A percentile compares a stretch with the other conserved stretches of the same genome.
Evolutionary conservation across 768 basidiomycete genomes (phyloP).

Genomic region (Leccinum uliginosum): DNA sequence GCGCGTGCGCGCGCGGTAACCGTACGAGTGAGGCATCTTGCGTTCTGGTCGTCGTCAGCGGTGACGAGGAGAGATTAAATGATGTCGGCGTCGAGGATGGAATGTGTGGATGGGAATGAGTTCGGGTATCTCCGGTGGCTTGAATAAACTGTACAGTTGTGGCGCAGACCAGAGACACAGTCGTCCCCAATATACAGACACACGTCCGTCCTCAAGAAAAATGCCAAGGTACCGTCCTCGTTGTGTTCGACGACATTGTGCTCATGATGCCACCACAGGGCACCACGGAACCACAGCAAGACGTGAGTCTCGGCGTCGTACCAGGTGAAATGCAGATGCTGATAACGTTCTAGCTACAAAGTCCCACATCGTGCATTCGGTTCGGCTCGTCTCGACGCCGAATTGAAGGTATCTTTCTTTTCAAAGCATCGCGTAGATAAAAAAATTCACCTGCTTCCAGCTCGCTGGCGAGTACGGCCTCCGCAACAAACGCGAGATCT

Average conservation of each 20-base stretch:
- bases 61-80: conserved; percentile 28
- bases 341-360: conserved; percentile 80
- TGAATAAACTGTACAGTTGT: conserved; percentile 65
- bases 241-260: not conserved
- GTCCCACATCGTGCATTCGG: conserved; percentile 97
- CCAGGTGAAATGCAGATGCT: conserved; percentile 53
- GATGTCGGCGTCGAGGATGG: conserved; percentile 44
- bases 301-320: conserved; percentile 86
- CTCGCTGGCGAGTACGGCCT: conserved; percentile 99
- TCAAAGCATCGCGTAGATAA: not conserved
- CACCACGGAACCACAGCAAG: conserved; percentile 89
- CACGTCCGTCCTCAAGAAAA: conserved; percentile 53
- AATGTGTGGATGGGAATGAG: conserved; percentile 22
- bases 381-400: conserved; percentile 97
- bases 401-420: conserved; percentile 76
- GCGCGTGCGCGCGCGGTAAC: conserved; percentile 99
- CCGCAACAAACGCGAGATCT: conserved; percentile 99
- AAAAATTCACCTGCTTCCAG: conserved; percentile 37
- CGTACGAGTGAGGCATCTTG: conserved; percentile 99
- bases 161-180: conserved; percentile 26
- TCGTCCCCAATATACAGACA: conserved; percentile 33
- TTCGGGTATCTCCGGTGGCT: conserved; percentile 65
- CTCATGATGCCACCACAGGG: conserved; percentile 49
- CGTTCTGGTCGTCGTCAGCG: conserved; percentile 35
- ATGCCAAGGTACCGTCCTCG: conserved; percentile 74